Base-by-base conservation (phyloP, 148 eudicot species). In the Simmondsia chinensis region DNA sequence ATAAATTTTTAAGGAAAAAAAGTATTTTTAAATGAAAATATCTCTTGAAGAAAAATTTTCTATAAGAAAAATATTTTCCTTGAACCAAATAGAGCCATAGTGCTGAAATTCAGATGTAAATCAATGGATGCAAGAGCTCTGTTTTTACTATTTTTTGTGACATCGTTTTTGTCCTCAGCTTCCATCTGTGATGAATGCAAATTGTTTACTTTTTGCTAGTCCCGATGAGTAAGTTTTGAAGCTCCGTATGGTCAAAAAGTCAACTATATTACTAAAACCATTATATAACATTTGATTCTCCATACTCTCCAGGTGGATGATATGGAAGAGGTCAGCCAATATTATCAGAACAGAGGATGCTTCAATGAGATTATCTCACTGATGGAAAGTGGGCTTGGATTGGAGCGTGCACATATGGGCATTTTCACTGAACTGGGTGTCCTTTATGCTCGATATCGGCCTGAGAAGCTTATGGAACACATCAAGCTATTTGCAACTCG, bases 331-430 rank as follows among this genome's bases (percentile, higher is more conserved):
- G 96, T 87, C 24, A 87, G 88, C 33, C 94, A 83, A 65, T 87
- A 69, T 64, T 88, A 83, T 47, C 95, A 84, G 69, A 84, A 84
- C 66, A 79, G 97, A 57, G 94, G 94, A 39, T 89, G 94, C 61
- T 89, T 84, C 73, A 89, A 61, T 54, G 87, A 89, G 65, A 71
- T 89, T 31, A 84, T 81, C 15, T 80, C 96, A 23, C 82, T 84
- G 34, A 89, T 89, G 97, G 95, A 89, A 66, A 89, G 97, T 65
- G 97, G 97, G 33, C 64, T 89, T 48, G 97, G 97, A 41, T 74
- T 89, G 74, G 97, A 89, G 59, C 93, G 97, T 56, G 95, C 97
- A 32, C 97, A 89, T 64, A 89, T 89, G 97, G 97, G 97, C 28
- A 89, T 89, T 44, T 89, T 89, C 31, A 89, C 97, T 5, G 97